Evolutionary conservation across 2,329 filamentous ascomycete genomes (phyloP), one percentile per base, ranked within the genome.

Genomic region (Elsinoe batatas): DNA sequence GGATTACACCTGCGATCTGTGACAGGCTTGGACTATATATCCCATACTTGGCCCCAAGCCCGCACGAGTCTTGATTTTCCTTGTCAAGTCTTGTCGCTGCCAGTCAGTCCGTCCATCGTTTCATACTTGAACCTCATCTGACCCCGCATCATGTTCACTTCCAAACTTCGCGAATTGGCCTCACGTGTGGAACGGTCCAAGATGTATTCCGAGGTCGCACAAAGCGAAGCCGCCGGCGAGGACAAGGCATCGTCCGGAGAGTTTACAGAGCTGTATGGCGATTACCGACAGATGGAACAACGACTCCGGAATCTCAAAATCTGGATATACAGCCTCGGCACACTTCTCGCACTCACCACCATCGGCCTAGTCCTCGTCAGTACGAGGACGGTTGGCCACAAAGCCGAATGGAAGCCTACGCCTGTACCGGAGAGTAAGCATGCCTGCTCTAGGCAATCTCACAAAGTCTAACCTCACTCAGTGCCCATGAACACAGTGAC

Each of bases 401-500:
- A 35, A 18, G 32, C 26, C 7, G 26, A 32, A 7, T 51, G 47
- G 47, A 51, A 51, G 40, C 53, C 40, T 3, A 35, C 53, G 11
- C 53, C 53, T 7, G 53, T 55, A 10, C 42, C 53, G 7, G 53
- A 55, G 6, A 55, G 49, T 53, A 18, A 15, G 49, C 20, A 13
- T 53, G 13, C 18, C n/a, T 5, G 10, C n/a, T 15, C 33, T 3
- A 11, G 2, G 2, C 26, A 18, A 5, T 12, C 33, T 15, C 15
- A 35, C 30, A 7, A n/a, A 15, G 13, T 12, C 33, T 32, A 30
- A 36, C 33, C 1, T 18, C n/a, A 18, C 8, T n/a, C 49, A 62
- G 60, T 64, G 37, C 59, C 61, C 22, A 57, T 50, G 26, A 59
- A 57, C 13, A 46, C 36, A 8, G 58, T 61, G 5, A 65, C 54